Percentiles rank a stretch among this genome's conserved stretches.
Evolutionary conservation across 2,329 filamentous ascomycete genomes (phyloP).

Genomic region (Ophiostoma novo-ulmi): DNA sequence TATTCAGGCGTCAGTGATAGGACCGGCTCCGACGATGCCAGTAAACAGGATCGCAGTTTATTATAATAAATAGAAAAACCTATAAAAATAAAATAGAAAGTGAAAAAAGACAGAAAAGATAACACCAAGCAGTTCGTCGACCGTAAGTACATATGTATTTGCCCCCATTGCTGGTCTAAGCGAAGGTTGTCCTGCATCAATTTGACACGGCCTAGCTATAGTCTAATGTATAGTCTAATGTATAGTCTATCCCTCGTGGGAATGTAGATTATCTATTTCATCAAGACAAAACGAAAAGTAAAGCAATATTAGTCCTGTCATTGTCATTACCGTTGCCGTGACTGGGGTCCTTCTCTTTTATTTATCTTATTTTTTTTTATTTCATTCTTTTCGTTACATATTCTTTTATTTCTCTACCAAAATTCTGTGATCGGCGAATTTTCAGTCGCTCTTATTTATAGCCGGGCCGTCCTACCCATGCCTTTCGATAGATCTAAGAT

Average conservation of each 20-base stretch:
- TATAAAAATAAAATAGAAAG: not conserved
- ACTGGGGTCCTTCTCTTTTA: not conserved
- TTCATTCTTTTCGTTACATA: not conserved
- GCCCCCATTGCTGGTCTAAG: not conserved
- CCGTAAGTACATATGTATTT: not conserved
- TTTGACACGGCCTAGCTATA: not conserved
- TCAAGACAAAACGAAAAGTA: not conserved
- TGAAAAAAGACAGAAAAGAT: not conserved
- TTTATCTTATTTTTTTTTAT: not conserved
- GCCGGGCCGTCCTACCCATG: not conserved
- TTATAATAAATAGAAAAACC: not conserved
- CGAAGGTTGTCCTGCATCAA: not conserved
- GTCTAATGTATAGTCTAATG: too few relatives aligned
- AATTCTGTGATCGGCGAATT: not conserved
- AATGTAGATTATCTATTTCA: not conserved
- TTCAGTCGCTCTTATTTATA: slow-evolving; percentile 8
- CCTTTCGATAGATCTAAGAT: not conserved
- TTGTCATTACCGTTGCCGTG: not conserved
- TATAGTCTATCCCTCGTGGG: not conserved
- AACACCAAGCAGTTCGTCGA: not conserved
- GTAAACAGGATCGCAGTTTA: not conserved
- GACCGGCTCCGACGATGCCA: not conserved
- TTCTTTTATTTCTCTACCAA: not conserved
- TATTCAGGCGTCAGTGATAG: slow-evolving; percentile 15
- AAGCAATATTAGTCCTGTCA: not conserved